Evolutionary conservation across 176 grass and related monocot species (phyloP).

Genomic region (Oryza glaberrima): DNA sequence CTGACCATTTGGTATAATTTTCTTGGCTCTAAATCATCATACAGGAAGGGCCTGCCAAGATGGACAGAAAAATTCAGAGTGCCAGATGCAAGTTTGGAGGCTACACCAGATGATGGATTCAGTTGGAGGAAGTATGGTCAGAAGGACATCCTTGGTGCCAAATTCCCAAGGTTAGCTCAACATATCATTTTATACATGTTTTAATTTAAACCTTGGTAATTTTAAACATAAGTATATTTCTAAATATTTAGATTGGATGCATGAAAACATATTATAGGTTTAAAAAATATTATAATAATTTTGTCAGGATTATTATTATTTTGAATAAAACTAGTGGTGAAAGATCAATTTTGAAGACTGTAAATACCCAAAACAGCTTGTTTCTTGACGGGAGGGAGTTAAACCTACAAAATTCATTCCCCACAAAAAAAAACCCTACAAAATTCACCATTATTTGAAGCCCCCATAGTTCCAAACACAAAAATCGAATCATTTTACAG

Average conservation of each 20-base stretch:
- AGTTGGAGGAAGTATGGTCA: conserved; percentile 90
- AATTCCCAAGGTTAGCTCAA: conserved; percentile 55
- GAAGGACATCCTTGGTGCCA: conserved; percentile 78
- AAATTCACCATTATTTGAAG: not conserved
- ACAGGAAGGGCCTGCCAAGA: conserved; percentile 62
- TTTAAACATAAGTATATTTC: not conserved
- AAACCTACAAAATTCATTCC: too few relatives aligned
- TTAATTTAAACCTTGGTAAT: too few relatives aligned
- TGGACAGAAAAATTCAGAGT: conserved; percentile 52
- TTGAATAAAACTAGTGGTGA: not conserved
- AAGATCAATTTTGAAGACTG: not conserved
- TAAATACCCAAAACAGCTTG: too few relatives aligned
- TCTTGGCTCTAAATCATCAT: conserved; percentile 2
- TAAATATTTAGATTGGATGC: not conserved
- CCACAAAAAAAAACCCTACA: not conserved
- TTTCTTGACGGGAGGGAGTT: too few relatives aligned
- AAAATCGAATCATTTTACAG: too few relatives aligned
- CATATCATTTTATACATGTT: too few relatives aligned
- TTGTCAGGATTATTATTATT: not conserved
- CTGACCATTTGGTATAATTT: not conserved
- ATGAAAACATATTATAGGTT: not conserved
- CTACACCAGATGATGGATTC: conserved; percentile 62
- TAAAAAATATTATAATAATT: not conserved
- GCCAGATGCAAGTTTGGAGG: conserved; percentile 31
- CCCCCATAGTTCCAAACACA: not conserved